phyloP scores from a whole-genome alignment of 1,139 yeast species.

The Saccharomyces pastorianus region DNA sequence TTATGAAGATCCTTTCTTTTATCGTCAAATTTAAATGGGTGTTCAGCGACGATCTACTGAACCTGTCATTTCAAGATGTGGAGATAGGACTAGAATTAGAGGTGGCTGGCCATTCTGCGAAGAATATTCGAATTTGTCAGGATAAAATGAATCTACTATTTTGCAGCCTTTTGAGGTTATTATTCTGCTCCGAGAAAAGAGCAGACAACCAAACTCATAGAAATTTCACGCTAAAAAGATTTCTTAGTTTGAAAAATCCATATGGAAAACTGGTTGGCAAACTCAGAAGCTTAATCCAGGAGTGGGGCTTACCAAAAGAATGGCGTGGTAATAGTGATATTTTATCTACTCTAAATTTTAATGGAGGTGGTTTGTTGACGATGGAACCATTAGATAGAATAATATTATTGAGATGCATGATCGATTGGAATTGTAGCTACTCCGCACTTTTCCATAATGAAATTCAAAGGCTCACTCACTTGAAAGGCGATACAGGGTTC shows the following conservation, averaged over 20 bases:
- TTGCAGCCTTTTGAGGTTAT: conserved; percentile 19
- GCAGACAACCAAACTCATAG: neutral
- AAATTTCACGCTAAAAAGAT: neutral
- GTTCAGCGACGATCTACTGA: conserved; percentile 29
- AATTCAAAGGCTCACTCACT: conserved; percentile 28
- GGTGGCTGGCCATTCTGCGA: conserved; percentile 10
- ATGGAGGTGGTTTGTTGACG: conserved; percentile 37
- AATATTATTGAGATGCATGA: conserved; percentile 39
- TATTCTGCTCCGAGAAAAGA: conserved; percentile 14
- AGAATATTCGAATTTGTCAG: conserved; percentile 19
- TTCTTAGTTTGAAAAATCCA: conserved; percentile 27
- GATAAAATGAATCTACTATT: conserved; percentile 26
- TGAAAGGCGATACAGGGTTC: conserved; percentile 23
- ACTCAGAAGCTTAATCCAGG: conserved; percentile 12
- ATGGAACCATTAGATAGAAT: conserved; percentile 42
- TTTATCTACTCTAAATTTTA: conserved; percentile 9
- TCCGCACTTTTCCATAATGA: conserved; percentile 39
- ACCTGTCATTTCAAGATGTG: conserved; percentile 41
- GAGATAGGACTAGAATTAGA: conserved; percentile 42
- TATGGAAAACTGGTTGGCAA: conserved; percentile 34
- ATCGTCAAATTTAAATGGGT: conserved; percentile 37
- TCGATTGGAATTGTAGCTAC: conserved; percentile 41
- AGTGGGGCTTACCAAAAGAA: conserved; percentile 41
- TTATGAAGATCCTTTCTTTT: conserved; percentile 39
- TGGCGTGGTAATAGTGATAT: conserved; percentile 34